Percentiles rank a stretch among this genome's conserved stretches.
Conservation (phyloP, 306 rosid species). For the Vigna hirtella region DNA sequence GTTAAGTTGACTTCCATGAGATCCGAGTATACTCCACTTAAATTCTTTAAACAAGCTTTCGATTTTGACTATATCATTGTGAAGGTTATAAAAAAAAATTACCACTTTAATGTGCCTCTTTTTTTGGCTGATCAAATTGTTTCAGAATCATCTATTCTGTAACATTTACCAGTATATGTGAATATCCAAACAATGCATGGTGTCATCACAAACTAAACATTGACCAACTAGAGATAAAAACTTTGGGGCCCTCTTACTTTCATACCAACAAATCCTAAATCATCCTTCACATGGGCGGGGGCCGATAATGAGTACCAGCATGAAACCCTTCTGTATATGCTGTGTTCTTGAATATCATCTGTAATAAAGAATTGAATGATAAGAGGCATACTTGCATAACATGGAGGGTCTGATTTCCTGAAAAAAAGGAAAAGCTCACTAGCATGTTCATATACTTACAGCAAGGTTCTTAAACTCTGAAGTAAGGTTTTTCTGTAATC, state of each 20-base stretch:
- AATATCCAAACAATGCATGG: conserved; percentile 33
- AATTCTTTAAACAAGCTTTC: too few species aligned
- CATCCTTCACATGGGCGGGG: conserved; percentile 48
- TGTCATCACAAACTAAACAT: conserved; percentile 15
- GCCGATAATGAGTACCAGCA: conserved; percentile 65
- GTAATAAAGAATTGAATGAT: conserved; percentile 36
- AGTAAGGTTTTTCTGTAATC: conserved; percentile 59
- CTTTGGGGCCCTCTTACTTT: background rate
- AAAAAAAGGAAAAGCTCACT: background rate
- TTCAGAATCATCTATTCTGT: background rate
- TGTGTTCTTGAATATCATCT: conserved; percentile 78
- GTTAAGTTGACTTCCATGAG: too few species aligned
- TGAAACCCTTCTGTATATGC: conserved; percentile 95
- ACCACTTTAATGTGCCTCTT: background rate
- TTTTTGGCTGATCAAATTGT: conserved; percentile 21
- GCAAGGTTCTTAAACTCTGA: conserved; percentile 79
- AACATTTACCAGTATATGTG: conserved; percentile 9
- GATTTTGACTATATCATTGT: too few species aligned
- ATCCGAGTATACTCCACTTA: too few species aligned
- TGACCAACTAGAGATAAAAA: conserved; percentile 23
- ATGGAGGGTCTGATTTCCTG: background rate
- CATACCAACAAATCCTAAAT: conserved; percentile 12
- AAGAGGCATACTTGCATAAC: conserved; percentile 16
- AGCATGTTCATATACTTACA: conserved; percentile 62
- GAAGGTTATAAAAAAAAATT: too few species aligned